Evolutionary conservation across 495 filamentous ascomycete genomes (phyloP).

Genomic region (Corynascus novoguineensis): DNA sequence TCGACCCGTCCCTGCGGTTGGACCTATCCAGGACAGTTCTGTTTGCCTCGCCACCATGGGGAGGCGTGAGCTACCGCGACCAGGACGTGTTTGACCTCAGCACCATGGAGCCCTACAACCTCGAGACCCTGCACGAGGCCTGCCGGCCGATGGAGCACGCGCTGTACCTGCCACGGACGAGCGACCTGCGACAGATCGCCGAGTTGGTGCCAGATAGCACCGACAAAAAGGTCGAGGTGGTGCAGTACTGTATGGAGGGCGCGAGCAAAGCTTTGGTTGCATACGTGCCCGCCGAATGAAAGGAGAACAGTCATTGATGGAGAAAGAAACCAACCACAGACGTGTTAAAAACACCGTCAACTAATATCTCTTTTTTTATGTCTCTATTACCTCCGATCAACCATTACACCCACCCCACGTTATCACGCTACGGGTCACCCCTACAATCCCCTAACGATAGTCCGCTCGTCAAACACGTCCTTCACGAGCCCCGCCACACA

Average conservation of each 20-base stretch:
- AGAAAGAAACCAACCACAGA: no score
- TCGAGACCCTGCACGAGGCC: constrained; percentile 55
- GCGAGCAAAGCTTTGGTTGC: constrained; percentile 73
- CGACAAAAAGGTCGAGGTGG: constrained; percentile 53
- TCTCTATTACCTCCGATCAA: background rate
- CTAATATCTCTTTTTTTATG: no score
- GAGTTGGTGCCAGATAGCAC: constrained; percentile 41
- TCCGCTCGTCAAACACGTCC: constrained; percentile 80
- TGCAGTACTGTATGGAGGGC: constrained; percentile 88
- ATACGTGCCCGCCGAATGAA: constrained; percentile 39
- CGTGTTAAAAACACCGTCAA: no score
- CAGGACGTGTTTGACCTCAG: constrained; percentile 77
- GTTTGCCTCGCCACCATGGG: constrained; percentile 95
- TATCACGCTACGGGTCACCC: background rate
- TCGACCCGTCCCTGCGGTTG: constrained; percentile 34
- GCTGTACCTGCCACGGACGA: constrained; percentile 83
- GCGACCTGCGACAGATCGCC: constrained; percentile 78
- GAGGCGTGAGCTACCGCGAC: constrained; percentile 74
- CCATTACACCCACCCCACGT: background rate
- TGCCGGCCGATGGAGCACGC: constrained; percentile 53
- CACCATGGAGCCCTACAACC: constrained; percentile 80
- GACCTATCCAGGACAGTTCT: constrained; percentile 49
- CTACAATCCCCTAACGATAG: constrained; percentile 51
- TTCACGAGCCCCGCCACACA: constrained; percentile 63
- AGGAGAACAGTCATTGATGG: background rate